Evolutionary conservation across 257 asterid genomes (phyloP).

Genomic region (Thymus mandschuricus): DNA sequence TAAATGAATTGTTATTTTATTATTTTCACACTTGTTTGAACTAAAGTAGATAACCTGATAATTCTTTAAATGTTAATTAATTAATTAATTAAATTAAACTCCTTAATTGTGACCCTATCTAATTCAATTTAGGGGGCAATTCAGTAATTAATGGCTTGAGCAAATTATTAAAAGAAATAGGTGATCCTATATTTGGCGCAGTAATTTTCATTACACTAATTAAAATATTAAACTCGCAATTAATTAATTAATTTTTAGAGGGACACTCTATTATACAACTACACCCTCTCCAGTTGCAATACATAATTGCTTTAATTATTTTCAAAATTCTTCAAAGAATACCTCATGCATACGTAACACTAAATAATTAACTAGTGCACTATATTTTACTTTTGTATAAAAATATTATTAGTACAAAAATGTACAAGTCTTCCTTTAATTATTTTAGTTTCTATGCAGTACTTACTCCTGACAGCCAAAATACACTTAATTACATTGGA

Average conservation of each 20-base stretch:
- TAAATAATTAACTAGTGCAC: not conserved
- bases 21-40: not conserved
- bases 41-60: conserved; percentile 1
- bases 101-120: conserved; percentile 8
- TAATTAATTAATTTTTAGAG: conserved; percentile 13
- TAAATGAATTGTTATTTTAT: not conserved
- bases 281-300: not conserved
- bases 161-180: conserved; percentile 12
- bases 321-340: conserved; percentile 5
- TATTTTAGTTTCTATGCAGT: no score
- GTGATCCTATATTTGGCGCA: conserved; percentile 14
- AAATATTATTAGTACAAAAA: no score
- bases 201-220: conserved; percentile 14
- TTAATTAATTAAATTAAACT: conserved; percentile 9
- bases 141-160: not conserved
- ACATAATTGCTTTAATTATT: conserved; percentile 7
- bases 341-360: conserved; percentile 13
- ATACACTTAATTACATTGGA: no score
- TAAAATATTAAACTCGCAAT: not conserved
- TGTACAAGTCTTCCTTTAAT: no score
- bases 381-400: not conserved
- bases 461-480: no score
- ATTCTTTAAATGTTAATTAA: no score
- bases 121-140: conserved; percentile 21
- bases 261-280: conserved; percentile 21